Conservation (phyloP, 495 filamentous ascomycete genomes). For the Trichoderma erinaceum region DNA sequence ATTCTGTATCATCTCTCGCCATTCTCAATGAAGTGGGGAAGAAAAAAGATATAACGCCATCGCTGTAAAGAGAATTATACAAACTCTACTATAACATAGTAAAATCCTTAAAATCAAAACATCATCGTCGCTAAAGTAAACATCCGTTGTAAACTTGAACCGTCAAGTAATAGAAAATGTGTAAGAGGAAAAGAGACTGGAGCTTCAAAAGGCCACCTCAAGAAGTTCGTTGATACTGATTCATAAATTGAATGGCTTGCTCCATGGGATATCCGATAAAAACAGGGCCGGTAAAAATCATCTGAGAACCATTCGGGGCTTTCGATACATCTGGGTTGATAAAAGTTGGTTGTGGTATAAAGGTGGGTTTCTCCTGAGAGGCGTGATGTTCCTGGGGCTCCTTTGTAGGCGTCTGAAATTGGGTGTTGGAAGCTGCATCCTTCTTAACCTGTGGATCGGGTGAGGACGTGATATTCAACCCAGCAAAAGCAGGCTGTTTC, state of each 20-base stretch:
- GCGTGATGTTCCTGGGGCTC: slow-evolving; percentile 14
- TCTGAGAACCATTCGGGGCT: slow-evolving; percentile 40
- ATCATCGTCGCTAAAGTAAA: not conserved
- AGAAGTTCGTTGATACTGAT: slow-evolving; percentile 39
- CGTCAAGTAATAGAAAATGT: not conserved
- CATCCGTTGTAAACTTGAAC: not conserved
- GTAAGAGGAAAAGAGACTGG: not conserved
- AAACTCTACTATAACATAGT: not conserved
- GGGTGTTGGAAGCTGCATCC: not conserved
- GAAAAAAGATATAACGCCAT: not conserved
- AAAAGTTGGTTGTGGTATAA: slow-evolving; percentile 33
- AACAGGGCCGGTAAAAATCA: slow-evolving; percentile 77
- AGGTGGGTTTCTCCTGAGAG: not conserved
- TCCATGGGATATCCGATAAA: slow-evolving; percentile 84
- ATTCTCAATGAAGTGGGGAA: not conserved
- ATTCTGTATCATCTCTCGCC: not conserved
- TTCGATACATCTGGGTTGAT: slow-evolving; percentile 28
- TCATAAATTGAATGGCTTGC: slow-evolving; percentile 65
- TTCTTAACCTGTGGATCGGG: not conserved
- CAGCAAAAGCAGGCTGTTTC: not conserved
- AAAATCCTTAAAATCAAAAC: not conserved
- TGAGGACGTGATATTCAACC: not conserved
- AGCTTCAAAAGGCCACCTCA: not conserved
- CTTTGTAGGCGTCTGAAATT: not conserved
- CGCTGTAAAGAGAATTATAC: not conserved